Evolutionary conservation across 2,329 filamentous ascomycete species (phyloP), one percentile per base, ranked within the genome.

Genomic region (Penicillium hordei): DNA sequence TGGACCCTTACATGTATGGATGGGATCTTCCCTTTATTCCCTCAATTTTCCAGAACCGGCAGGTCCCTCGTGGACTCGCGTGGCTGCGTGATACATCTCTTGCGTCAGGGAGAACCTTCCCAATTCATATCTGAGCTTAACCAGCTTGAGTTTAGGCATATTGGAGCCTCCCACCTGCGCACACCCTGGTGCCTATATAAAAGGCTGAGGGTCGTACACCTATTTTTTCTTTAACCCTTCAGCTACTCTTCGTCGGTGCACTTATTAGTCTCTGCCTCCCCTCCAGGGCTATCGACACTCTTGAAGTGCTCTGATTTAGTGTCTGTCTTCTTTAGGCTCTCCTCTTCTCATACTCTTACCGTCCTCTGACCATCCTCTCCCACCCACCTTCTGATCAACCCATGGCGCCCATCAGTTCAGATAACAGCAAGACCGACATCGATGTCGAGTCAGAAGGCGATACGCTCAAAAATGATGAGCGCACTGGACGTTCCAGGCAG

Each of bases 401-500:
- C 29, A 34, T 38, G 56, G 45, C 57, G 44, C 4, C 39, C 48
- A 67, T 67, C 64, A 51, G 51, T 23, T 6, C 58, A 29, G 51
- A 43, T 15, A 42, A 62, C 21, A 38, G 39, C 40, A 61, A 48
- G 44, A n/a, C 33, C 13, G 60, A 60, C n/a, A 4, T 55, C 23
- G 62, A 64, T 10, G 49, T 65, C 36, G 62, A 67, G 33, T 48
- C 58, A 4, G 57, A 59, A 27, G 25, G 48, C 23, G 48, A 58
- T 17, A 36, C 46, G 9, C 9, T 34, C 25, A 57, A 40, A 15
- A 59, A 62, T 12, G 64, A 65, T 44, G 63, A 64, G 12, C 58
- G 55, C 0, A 46, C 34, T 6, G 61, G 54, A 10, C 63, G 66
- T 21, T 29, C 54, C 15, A 52, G 31, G 17, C 53, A 56, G 19